phyloP scores from a whole-genome alignment of 2,329 filamentous ascomycete species.

The Xylaria sp. region DNA sequence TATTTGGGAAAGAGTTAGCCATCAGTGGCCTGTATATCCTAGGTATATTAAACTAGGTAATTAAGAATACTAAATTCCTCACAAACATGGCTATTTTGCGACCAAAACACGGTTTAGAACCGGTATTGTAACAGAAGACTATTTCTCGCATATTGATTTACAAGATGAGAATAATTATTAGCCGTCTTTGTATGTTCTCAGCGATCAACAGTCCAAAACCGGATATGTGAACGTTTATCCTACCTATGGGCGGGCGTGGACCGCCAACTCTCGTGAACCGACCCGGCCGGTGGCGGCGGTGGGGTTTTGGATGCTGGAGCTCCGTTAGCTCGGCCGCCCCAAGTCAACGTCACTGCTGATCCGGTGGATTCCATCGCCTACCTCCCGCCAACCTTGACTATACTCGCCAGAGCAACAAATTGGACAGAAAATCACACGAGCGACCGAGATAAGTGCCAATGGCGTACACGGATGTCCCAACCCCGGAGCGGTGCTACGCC shows the following conservation, averaged over 20 bases:
- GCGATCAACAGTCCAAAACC: neutral
- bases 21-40: too few relatives aligned
- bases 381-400: neutral
- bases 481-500: slow-evolving; percentile 77
- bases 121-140: too few relatives aligned
- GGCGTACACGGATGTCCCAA: slow-evolving; percentile 57
- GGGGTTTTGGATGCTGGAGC: slow-evolving; percentile 11
- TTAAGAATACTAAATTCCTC: too few relatives aligned
- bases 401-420: neutral
- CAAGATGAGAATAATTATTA: too few relatives aligned
- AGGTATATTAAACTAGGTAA: too few relatives aligned
- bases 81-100: too few relatives aligned
- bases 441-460: slow-evolving; percentile 6
- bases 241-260: neutral
- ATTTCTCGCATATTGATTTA: too few relatives aligned
- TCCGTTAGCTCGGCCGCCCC: neutral
- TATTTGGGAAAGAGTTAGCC: too few relatives aligned
- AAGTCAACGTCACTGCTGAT: neutral
- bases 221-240: neutral
- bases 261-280: neutral
- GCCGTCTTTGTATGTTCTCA: too few relatives aligned
- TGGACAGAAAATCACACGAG: neutral
- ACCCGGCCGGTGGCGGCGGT: neutral
- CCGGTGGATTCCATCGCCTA: neutral
- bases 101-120: too few relatives aligned